These are phyloP conservation scores for Phytophthora boehmeriae DNA, from an alignment of 352 stramenopile genomes.

Conservation along the genomic window DNA sequence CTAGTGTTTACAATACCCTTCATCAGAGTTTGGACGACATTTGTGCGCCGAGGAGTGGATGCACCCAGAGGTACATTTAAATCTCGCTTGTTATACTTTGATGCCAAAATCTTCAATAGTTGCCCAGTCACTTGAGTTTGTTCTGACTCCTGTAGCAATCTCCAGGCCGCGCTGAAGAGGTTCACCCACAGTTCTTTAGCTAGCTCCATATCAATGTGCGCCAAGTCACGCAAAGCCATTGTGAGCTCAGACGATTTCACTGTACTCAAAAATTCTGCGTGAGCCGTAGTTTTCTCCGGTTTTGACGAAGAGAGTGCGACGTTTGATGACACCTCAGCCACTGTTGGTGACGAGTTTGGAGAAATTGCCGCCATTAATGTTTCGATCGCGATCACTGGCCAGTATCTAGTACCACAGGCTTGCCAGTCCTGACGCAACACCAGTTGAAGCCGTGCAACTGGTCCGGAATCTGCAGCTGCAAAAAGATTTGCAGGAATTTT, in stretches of 20 bases:
- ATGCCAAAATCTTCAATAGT: slow-evolving; percentile 81
- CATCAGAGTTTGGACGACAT: slow-evolving; percentile 88
- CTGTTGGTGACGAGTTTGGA: slow-evolving; percentile 11
- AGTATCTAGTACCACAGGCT: slow-evolving; percentile 84
- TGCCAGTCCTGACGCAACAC: slow-evolving; percentile 89
- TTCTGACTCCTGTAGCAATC: slow-evolving; percentile 47
- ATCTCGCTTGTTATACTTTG: slow-evolving; percentile 89
- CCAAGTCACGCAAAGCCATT: slow-evolving; percentile 64
- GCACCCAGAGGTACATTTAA: slow-evolving; percentile 69
- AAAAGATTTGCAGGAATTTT: slow-evolving; percentile 84
- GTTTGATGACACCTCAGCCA: not conserved
- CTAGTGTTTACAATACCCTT: slow-evolving; percentile 70
- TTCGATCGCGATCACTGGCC: slow-evolving; percentile 83
- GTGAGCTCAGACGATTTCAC: slow-evolving; percentile 52
- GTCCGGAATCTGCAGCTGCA: slow-evolving; percentile 39
- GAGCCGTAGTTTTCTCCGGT: slow-evolving; percentile 7
- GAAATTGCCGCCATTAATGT: slow-evolving; percentile 63
- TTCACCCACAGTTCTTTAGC: slow-evolving; percentile 84
- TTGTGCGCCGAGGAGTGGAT: slow-evolving; percentile 60
- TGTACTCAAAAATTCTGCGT: slow-evolving; percentile 36
- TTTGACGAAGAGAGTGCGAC: slow-evolving; percentile 5
- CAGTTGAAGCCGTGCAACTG: slow-evolving; percentile 62
- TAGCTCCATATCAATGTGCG: slow-evolving; percentile 85
- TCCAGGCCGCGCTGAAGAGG: slow-evolving; percentile 73
- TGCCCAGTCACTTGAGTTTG: slow-evolving; percentile 63